Evolutionary conservation across 164 flowering plant genomes (phyloP), one percentile per base, ranked within the genome.

Genomic region (Litsea cubeba): DNA sequence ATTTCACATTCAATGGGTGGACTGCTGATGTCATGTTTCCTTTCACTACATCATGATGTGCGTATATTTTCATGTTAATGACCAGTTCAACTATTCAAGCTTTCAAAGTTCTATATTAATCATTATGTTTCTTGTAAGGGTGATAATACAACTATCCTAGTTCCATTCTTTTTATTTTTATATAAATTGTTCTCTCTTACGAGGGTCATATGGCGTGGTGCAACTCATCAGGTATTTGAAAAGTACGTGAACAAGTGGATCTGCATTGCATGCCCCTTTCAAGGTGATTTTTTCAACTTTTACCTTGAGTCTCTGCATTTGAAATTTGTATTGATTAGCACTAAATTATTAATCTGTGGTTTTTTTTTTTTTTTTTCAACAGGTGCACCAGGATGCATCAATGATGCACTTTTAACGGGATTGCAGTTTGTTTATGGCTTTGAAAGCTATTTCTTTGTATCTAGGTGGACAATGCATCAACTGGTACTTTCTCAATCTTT

Each of bases 1-100:
- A 93, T 93, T 67, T 86, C 97, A 12, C 98, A 95, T 80, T 95
- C 98, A 12, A 95, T 95, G 97, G 97, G 98, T 72, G 98, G 98
- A 80, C 76, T 95, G 79, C 86, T 95, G 25, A 85, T 95, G 32
- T 62, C 71, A 40, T 89, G 93, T 81, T 93, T 95, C 82, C 71
- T 95, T 76, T 83, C 94, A 24, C 95, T 95, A 68, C 84, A 91
- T 81, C 79, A 68, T 62, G 95, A 91, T 75, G 98, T 94, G 71
- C 11, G 89, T n/a, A 54, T 73, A 28, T 70, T 22, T 65, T 72
- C 32, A 50, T 17, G 51, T 50, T 51, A 30, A 62, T 71, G 63
- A 35, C 22, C 4, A 14, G 22, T 72, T 25, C 12, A 65, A 57
- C 17, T 11, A 35, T 35, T 32, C 51, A 12, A 69, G 46, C 8